phyloP scores from a whole-genome alignment of 2,329 filamentous ascomycete species.

The Bipolaris cookei region DNA sequence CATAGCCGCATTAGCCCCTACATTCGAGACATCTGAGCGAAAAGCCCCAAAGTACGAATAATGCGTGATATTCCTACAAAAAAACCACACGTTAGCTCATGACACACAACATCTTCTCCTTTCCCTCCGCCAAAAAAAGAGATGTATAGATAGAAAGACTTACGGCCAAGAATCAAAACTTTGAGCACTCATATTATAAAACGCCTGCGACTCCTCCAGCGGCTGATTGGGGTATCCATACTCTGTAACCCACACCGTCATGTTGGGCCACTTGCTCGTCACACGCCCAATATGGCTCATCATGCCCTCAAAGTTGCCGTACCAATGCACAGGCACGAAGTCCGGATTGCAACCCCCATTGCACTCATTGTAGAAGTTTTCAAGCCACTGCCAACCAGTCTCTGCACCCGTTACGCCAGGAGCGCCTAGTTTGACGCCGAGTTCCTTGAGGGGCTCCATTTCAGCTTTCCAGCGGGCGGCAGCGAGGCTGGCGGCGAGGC shows the following conservation, averaged over 20 bases:
- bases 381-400: conserved; percentile 69
- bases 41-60: conserved; percentile 83
- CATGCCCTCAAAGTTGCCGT: conserved; percentile 71
- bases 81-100: not conserved
- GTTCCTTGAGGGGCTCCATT: conserved; percentile 70
- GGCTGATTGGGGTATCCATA: conserved; percentile 67
- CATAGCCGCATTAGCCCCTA: conserved; percentile 75
- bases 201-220: conserved; percentile 64
- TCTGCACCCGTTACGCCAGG: conserved; percentile 71
- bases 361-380: conserved; percentile 68
- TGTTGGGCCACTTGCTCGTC: conserved; percentile 56
- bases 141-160: conserved; percentile 28
- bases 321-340: conserved; percentile 61
- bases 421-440: conserved; percentile 70
- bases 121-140: too few species aligned
- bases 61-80: conserved; percentile 61
- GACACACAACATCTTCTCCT: too few species aligned
- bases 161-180: conserved; percentile 69
- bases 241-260: conserved; percentile 78
- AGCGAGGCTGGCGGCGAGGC: conserved; percentile 65
- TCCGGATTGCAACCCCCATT: conserved; percentile 55
- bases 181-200: conserved; percentile 70
- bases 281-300: conserved; percentile 70
- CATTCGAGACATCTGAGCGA: conserved; percentile 71
- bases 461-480: conserved; percentile 73